Evolutionary conservation across 2,329 filamentous ascomycete genomes (phyloP), one percentile per base, ranked within the genome.

Genomic region (Monilinia fructigena): DNA sequence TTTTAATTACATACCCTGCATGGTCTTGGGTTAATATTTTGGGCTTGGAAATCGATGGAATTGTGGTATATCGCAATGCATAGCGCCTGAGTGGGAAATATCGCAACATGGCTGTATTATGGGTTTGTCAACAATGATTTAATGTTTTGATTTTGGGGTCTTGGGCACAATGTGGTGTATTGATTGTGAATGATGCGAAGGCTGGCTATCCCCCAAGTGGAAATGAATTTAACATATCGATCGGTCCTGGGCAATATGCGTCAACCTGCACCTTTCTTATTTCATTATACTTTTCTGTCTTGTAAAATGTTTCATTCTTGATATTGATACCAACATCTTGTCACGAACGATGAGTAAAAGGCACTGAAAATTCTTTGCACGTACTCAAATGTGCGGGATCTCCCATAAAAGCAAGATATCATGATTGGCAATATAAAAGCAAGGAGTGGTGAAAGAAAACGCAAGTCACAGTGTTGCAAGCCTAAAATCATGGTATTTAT

Each of bases 1-100:
- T 26, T 35, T 59, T 31, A 38, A 38, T 48, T 38, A 50, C 58
- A 61, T 61, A 50, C 31, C 58, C 58, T 26, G 16, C 28, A n/a
- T 38, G 45, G 14, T 50, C 45, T 60, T 48, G 28, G n/a, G 45
- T 28, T 35, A 14, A 61, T 35, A 18, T 50, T 47, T 50, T 26
- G 45, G 31, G 14, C 18, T 61, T 61, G 58, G 45, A 61, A 12
- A 61, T 12, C 50, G 1, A 11, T 45, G 42, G 16, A 11, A n/a
- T 18, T 16, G 28, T 26, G 58, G 45, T 50, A 38, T 23, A 61
- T 50, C 47, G n/a, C n/a, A n/a, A 50, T 61, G 45, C 45, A 61
- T 61, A 61, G 45, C n/a, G 14, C 50, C 31, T 61, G 45, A n/a
- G 14, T 12, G 31, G n/a, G 26, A 35, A 23, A 23, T 60, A 31